Base-by-base conservation (phyloP, 345 rosid species). In the Boechera retrofracta region DNA sequence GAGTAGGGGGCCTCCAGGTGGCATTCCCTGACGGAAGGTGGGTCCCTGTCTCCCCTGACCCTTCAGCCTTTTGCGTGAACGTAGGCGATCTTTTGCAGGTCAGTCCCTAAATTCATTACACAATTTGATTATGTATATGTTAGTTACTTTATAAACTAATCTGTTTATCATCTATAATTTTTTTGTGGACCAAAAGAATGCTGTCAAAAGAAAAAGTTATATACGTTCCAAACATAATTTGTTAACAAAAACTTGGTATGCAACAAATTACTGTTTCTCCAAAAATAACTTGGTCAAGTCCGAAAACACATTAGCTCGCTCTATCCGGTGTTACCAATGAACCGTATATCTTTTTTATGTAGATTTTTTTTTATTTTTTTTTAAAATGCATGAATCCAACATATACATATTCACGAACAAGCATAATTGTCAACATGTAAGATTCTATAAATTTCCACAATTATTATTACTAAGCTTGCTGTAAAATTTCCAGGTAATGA, bases 1-100 rank as follows among this genome's bases (percentile, higher is more conserved):
- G 85, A 8, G 94, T 94, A 21, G 79, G 82, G 5, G 98, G 98
- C 45, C 89, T 94, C 73, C 87, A 94, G 67, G 88, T 91, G 48
- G 85, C 82, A 10, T 67, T 73, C 3, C 65, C 66, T 16, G 83
- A 87, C 6, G 91, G 89, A 0, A 77, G 86, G 78, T 93, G 98
- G 98, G 80, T 87, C 64, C 79, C 97, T 0, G 96, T 89, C 44
- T 74, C 89, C 1, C 86, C 98, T 26, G 90, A 91, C 79, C 88
- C 97, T 6, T 55, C 82, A 1, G 86, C 88, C 3, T 93, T 93
- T 51, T 91, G 83, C 73, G 82, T 89, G 48, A 86, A 88, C 38
- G 91, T 91, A 7, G 98, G 98, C 13, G 98, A 93, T 72, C 66
- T 83, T 31, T 81, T 93, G 52, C 89, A 93, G 89, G 98, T 91